Evolutionary conservation across 2,329 filamentous ascomycete species (phyloP).

Genomic region (Grosmannia huntii): DNA sequence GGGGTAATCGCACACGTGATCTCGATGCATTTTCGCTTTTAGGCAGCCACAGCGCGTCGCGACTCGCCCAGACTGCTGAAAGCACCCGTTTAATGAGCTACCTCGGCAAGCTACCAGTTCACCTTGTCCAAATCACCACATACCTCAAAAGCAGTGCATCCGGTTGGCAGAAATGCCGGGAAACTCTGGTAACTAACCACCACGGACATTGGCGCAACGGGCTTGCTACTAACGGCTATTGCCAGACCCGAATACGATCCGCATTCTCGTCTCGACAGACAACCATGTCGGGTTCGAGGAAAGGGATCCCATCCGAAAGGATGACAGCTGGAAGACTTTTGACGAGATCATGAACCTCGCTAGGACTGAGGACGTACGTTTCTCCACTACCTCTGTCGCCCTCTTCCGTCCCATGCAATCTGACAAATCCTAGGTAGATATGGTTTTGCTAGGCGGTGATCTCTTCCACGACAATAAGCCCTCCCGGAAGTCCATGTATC

Average conservation of each 20-base stretch:
- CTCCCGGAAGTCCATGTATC: conserved; percentile 87
- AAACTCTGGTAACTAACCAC: conserved; percentile 13
- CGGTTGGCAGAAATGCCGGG: conserved; percentile 13
- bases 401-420: neutral
- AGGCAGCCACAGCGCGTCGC: conserved; percentile 10
- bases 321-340: conserved; percentile 94
- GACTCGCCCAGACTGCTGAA: neutral
- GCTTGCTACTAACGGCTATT: neutral
- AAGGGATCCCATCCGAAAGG: conserved; percentile 82
- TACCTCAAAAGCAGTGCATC: neutral
- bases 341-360: conserved; percentile 90
- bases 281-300: conserved; percentile 97
- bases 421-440: conserved; percentile 52
- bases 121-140: neutral
- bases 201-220: neutral
- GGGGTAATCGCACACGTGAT: conserved; percentile 9
- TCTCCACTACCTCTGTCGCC: neutral
- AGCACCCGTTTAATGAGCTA: neutral
- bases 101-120: neutral
- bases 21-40: conserved; percentile 10
- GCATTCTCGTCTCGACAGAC: conserved; percentile 86
- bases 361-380: conserved; percentile 59
- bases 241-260: conserved; percentile 66
- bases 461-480: conserved; percentile 98
- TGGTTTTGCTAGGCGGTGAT: conserved; percentile 90